phyloP scores from a whole-genome alignment of 768 basidiomycete genomes.

The Galerina sulciceps region DNA sequence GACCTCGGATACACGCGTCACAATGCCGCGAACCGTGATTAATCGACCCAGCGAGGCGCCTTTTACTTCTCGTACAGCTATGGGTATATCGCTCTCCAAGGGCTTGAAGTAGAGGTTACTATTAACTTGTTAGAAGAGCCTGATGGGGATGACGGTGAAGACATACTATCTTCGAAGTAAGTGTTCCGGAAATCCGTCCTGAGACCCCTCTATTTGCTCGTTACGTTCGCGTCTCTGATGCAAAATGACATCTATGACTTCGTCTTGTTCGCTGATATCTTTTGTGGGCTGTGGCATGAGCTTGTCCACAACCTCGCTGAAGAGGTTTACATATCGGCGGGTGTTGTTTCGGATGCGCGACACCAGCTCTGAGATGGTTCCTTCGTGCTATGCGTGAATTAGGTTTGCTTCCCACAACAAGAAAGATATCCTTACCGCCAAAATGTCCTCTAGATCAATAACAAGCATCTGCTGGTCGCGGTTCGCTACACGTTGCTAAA shows the following conservation, averaged over 20 bases:
- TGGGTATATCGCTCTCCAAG: conserved; percentile 68
- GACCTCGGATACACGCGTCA: conserved; percentile 98
- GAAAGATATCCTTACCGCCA: conserved; percentile 48
- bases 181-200: conserved; percentile 87
- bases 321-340: conserved; percentile 87
- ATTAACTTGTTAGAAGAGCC: conserved; percentile 18
- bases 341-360: conserved; percentile 82
- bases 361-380: conserved; percentile 75
- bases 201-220: conserved; percentile 72
- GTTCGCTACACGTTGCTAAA: conserved; percentile 90
- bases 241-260: conserved; percentile 96
- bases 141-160: background rate
- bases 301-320: conserved; percentile 89
- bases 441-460: conserved; percentile 89
- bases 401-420: conserved; percentile 8
- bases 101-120: conserved; percentile 97
- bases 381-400: conserved; percentile 57
- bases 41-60: conserved; percentile 87
- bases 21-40: conserved; percentile 96
- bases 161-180: conserved; percentile 94
- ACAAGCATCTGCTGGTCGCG: conserved; percentile 89
- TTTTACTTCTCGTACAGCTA: conserved; percentile 92
- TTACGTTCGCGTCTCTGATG: conserved; percentile 93
- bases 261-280: conserved; percentile 89
- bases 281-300: conserved; percentile 88